These are phyloP conservation scores for Podaxis sp. DNA, from an alignment of 768 basidiomycete species.

Conservation along the genomic window DNA sequence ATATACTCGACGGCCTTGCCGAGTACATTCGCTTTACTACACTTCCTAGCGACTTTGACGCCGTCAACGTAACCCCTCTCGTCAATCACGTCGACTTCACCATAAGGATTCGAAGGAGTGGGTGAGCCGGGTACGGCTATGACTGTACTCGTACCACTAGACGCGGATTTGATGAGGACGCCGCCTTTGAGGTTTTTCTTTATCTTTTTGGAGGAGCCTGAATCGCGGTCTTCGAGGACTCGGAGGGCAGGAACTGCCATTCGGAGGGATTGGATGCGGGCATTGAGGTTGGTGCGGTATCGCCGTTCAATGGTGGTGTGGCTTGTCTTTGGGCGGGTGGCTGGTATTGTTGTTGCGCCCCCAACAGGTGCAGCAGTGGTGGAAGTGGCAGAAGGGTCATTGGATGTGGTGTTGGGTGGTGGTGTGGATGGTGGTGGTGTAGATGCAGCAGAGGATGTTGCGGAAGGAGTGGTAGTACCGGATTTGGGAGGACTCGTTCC, in stretches of 20 bases:
- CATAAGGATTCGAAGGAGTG: constrained; percentile 31
- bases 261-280: constrained; percentile 77
- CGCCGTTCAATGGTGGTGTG: constrained; percentile 89
- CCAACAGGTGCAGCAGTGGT: background rate
- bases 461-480: constrained; percentile 26
- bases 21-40: constrained; percentile 87
- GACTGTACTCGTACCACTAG: background rate
- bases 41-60: constrained; percentile 89
- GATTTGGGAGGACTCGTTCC: constrained; percentile 18
- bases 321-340: constrained; percentile 69
- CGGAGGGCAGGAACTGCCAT: constrained; percentile 83
- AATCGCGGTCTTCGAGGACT: constrained; percentile 64
- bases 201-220: constrained; percentile 41
- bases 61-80: constrained; percentile 87
- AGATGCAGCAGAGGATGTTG: constrained; percentile 43
- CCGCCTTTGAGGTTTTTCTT: constrained; percentile 44
- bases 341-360: constrained; percentile 1
- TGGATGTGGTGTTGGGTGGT: constrained; percentile 1
- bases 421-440: constrained; percentile 42
- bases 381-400: background rate
- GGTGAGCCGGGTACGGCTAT: constrained; percentile 21
- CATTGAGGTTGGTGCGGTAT: constrained; percentile 87
- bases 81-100: constrained; percentile 61
- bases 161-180: constrained; percentile 35
- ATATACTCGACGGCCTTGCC: constrained; percentile 93